Percentiles rank a stretch among this genome's conserved stretches.
These are phyloP conservation scores for Dactylorhiza incarnata DNA, from an alignment of 106 monocot genomes.

Conservation along the genomic window DNA sequence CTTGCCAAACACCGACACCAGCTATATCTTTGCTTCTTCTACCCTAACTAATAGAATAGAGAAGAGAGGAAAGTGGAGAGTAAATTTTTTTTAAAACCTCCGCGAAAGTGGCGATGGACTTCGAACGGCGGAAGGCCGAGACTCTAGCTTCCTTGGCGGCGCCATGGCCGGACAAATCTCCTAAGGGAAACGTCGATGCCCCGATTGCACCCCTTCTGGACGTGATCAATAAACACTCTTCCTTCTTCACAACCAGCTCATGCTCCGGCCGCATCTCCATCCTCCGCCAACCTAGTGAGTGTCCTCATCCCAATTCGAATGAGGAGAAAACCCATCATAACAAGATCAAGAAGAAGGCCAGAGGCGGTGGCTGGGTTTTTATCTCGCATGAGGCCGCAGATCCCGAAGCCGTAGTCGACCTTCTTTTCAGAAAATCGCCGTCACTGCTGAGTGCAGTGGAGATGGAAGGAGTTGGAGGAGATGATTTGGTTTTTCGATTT, in stretches of 20 bases:
- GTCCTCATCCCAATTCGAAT: background rate
- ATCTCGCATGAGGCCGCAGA: conserved; percentile 69
- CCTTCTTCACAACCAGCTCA: conserved; percentile 91
- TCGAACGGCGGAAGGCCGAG: conserved; percentile 53
- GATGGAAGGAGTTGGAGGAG: background rate
- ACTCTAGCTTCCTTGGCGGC: conserved; percentile 48
- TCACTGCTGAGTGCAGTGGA: background rate
- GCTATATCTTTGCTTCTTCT: no score
- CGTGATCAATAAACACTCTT: conserved; percentile 52
- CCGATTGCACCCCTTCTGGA: conserved; percentile 64
- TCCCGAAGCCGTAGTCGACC: conserved; percentile 30
- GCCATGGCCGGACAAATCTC: conserved; percentile 68
- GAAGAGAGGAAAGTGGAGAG: no score
- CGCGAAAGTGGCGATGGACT: conserved; percentile 30
- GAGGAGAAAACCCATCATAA: background rate
- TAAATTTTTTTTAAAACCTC: no score
- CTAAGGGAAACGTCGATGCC: conserved; percentile 69
- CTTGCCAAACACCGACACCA: no score
- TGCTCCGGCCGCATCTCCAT: conserved; percentile 95
- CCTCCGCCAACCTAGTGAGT: conserved; percentile 31
- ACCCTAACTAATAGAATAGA: no score
- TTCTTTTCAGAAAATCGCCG: conserved; percentile 28
- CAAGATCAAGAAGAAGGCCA: conserved; percentile 72
- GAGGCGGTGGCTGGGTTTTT: conserved; percentile 74
- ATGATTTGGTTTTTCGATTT: conserved; percentile 64